A percentile compares a stretch with the other conserved stretches of the same genome.
phyloP scores from a whole-genome alignment of 306 rosid genomes.

The Rubus parviflorus region DNA sequence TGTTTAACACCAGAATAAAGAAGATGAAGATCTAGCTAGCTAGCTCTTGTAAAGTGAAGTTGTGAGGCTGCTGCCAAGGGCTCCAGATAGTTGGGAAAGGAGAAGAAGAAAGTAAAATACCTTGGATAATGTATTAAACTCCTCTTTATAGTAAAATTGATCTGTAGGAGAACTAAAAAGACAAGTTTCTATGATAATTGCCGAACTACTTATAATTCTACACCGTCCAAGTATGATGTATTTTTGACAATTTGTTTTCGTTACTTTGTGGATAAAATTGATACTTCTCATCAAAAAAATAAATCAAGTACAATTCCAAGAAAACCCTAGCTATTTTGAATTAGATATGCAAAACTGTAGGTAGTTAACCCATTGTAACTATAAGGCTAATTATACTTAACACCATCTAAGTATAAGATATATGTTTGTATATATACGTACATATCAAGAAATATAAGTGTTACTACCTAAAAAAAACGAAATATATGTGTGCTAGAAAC shows the following conservation, averaged over 20 bases:
- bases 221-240: not conserved
- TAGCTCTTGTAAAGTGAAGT: not conserved
- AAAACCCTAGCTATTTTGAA: not conserved
- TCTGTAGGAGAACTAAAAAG: not conserved
- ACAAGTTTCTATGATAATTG: too few species aligned
- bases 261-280: not conserved
- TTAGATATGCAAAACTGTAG: not conserved
- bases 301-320: not conserved
- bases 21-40: not conserved
- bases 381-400: not conserved
- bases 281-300: not conserved
- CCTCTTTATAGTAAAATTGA: not conserved
- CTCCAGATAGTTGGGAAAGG: slow-evolving; percentile 11
- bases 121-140: not conserved
- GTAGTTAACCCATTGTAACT: too few species aligned
- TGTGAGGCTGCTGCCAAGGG: not conserved
- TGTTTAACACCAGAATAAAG: not conserved
- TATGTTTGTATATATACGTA: not conserved
- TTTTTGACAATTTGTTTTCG: too few species aligned
- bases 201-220: not conserved
- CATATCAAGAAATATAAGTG: too few species aligned
- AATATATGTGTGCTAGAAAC: not conserved
- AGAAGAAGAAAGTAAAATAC: not conserved
- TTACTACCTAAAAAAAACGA: not conserved
- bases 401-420: not conserved